These are phyloP conservation scores for Colletotrichum cuscutae DNA, from an alignment of 2,329 filamentous ascomycete species.

Conservation along the genomic window DNA sequence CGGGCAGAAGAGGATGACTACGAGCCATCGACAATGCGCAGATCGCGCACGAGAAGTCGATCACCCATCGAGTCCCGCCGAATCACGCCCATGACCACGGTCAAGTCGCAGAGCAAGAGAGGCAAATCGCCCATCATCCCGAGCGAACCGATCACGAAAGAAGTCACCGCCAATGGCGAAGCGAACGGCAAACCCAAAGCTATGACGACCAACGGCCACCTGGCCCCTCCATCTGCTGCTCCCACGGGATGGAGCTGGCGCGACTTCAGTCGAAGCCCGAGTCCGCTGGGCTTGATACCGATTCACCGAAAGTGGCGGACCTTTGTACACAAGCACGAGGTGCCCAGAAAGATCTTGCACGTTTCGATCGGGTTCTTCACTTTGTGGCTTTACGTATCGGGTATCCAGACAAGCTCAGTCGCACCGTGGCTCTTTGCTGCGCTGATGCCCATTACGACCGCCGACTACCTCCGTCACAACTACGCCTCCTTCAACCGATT, in stretches of 20 bases:
- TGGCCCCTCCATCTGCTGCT: conserved; percentile 72
- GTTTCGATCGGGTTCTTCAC: conserved; percentile 97
- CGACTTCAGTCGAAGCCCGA: conserved; percentile 90
- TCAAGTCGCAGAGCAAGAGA: conserved; percentile 52
- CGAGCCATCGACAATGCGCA: conserved; percentile 58
- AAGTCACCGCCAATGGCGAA: conserved; percentile 35
- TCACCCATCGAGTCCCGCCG: conserved; percentile 69
- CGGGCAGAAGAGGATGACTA: conserved; percentile 59
- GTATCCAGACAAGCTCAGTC: conserved; percentile 80
- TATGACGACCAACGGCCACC: conserved; percentile 69
- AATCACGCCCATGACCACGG: conserved; percentile 62
- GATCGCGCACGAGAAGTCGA: conserved; percentile 77
- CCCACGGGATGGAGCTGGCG: conserved; percentile 79
- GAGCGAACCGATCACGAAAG: conserved; percentile 37
- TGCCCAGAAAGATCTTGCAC: conserved; percentile 91
- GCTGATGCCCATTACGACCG: conserved; percentile 84
- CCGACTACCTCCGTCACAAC: conserved; percentile 85
- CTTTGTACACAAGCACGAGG: conserved; percentile 96
- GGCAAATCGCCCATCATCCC: conserved; percentile 39
- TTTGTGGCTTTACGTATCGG: conserved; percentile 83
- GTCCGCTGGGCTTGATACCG: conserved; percentile 91
- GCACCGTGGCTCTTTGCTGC: conserved; percentile 85
- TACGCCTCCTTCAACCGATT: conserved; percentile 84
- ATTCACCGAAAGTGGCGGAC: conserved; percentile 92
- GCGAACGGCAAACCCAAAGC: conserved; percentile 41